Percentiles rank a stretch among this genome's conserved stretches.
Conservation (phyloP, 2,329 filamentous ascomycete genomes). For the Cordyceps cateniannulata region DNA sequence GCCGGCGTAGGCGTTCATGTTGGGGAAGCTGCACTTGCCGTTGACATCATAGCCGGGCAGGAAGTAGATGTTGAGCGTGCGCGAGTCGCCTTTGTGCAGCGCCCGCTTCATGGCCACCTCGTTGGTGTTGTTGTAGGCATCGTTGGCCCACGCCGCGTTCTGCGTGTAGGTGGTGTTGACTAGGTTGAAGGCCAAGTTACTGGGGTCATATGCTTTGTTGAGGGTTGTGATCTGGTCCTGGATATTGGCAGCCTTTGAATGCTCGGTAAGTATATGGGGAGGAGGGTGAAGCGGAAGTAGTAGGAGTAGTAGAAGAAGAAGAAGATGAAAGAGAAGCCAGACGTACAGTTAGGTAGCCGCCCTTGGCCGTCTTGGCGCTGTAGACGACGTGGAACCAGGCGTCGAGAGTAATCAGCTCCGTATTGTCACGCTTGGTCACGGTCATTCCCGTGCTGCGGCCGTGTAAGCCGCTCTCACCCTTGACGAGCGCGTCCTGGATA, state of each 20-base stretch:
- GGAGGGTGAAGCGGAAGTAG: background rate
- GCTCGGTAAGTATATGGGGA: background rate
- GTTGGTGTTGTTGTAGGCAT: constrained; percentile 11
- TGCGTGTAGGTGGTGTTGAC: constrained; percentile 23
- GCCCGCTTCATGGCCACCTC: background rate
- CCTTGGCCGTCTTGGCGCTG: constrained; percentile 33
- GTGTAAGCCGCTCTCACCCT: background rate
- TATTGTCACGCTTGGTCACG: background rate
- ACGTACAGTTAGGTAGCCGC: constrained; percentile 30
- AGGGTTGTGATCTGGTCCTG: constrained; percentile 20
- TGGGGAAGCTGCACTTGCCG: constrained; percentile 38
- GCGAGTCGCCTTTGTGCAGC: constrained; percentile 30
- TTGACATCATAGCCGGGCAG: constrained; percentile 26
- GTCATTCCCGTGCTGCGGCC: background rate
- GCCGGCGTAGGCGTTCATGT: constrained; percentile 3
- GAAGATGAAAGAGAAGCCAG: background rate
- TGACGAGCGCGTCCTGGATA: background rate
- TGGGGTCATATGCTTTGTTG: constrained; percentile 20
- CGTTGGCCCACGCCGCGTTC: constrained; percentile 23
- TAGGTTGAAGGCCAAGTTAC: constrained; percentile 24
- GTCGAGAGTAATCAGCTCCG: constrained; percentile 22
- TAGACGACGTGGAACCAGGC: constrained; percentile 33
- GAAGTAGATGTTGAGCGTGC: constrained; percentile 38
- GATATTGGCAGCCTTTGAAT: constrained; percentile 13
- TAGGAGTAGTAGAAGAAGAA: background rate